Base-by-base conservation (phyloP, 108 stramenopile genomes). In the Skeletonema tropicum region DNA sequence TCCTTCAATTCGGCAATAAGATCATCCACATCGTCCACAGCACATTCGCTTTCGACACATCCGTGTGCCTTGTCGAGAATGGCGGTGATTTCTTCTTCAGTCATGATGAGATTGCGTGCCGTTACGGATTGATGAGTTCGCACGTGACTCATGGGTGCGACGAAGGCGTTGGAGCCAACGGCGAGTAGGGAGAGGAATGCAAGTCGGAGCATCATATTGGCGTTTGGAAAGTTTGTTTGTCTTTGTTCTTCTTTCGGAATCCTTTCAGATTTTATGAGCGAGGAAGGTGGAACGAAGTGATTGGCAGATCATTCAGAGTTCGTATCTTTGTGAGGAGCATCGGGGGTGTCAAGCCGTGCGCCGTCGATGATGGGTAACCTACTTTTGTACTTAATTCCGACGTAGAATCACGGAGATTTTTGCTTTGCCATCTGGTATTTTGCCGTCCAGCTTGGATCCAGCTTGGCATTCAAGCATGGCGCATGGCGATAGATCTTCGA, bases 31-130 rank as follows among this genome's bases (percentile, higher is more conserved):
- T 93, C 87, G 52, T 89, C 77, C 45, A 90, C 36, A 67, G 85
- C 73, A 75, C 92, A 93, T 74, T 89, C 92, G n/a, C 83, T 80
- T 21, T 89, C 79, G 32, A 69, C 72, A 63, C 92, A 93, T 46
- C 77, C 82, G 45, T 79, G 62, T n/a, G 88, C 89, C 57, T 84
- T 76, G 38, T 49, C 67, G 48, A 93, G 71, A 33, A 90, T 65
- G 66, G 75, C 73, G 12, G 84, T 82, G 75, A 82, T 85, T 70
- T 93, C 90, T 11, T 83, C 76, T 48, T 77, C 77, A 21, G 88
- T 73, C 89, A 92, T 88, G 79, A 80, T 80, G 52, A 80, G 79
- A 48, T 80, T 82, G 59, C 57, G 76, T n/a, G 70, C 38, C 39
- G 80, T 70, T 68, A 29, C 57, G 46, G 57, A 9, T 6, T 65